These are phyloP conservation scores for Neofusicoccum parvum DNA, from an alignment of 2,329 filamentous ascomycete genomes.

Conservation along the genomic window DNA sequence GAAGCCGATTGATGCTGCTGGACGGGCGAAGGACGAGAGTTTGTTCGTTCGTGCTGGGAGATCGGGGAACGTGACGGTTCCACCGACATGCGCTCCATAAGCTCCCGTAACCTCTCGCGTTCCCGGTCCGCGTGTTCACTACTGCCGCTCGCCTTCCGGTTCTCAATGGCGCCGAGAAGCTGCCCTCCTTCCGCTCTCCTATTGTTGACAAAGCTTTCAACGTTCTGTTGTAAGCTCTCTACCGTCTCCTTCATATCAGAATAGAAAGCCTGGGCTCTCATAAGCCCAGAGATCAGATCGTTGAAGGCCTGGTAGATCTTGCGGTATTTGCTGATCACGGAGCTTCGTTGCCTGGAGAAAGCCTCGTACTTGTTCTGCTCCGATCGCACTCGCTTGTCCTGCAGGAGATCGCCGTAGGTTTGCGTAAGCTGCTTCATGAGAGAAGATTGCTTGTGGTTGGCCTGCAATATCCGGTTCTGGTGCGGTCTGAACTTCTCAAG, in stretches of 20 bases:
- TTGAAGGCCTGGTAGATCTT: constrained; percentile 91
- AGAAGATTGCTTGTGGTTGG: constrained; percentile 91
- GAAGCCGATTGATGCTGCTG: constrained; percentile 39
- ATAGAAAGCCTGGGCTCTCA: constrained; percentile 91
- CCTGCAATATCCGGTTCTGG: constrained; percentile 86
- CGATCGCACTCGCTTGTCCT: constrained; percentile 89
- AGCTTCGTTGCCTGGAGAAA: constrained; percentile 78
- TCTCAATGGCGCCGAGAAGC: constrained; percentile 84
- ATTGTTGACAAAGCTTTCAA: constrained; percentile 96
- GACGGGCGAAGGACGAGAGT: constrained; percentile 41
- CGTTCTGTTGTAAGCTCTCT: constrained; percentile 89
- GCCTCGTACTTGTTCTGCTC: constrained; percentile 95
- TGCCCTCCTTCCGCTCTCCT: constrained; percentile 87
- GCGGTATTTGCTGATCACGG: constrained; percentile 84
- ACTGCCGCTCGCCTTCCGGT: constrained; percentile 65
- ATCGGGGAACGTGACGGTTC: constrained; percentile 49
- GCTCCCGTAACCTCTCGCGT: constrained; percentile 77
- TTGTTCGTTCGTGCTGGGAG: constrained; percentile 10
- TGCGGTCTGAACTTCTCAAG: constrained; percentile 96
- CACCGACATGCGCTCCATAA: constrained; percentile 96
- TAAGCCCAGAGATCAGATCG: constrained; percentile 81
- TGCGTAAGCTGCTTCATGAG: constrained; percentile 93
- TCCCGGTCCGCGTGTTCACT: constrained; percentile 74
- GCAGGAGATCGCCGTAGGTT: constrained; percentile 82
- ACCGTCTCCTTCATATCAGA: constrained; percentile 94